Conservation (phyloP, 306 rosid species). For the Begonia loranthoides region DNA sequence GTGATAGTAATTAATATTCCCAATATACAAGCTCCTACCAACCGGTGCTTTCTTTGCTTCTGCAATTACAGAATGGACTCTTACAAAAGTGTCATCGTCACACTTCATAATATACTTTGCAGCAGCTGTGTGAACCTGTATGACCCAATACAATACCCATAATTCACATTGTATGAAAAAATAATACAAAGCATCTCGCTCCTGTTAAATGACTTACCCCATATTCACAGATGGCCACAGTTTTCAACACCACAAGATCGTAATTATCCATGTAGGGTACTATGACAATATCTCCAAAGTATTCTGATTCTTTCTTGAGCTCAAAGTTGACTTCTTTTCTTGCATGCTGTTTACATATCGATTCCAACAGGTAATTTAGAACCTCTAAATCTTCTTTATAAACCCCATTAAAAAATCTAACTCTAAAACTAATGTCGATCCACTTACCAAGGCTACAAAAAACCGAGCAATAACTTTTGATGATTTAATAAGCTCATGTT, state of each 20-base stretch:
- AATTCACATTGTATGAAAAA: not conserved
- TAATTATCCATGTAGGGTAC: slow-evolving; percentile 98
- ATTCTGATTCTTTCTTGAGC: slow-evolving; percentile 84
- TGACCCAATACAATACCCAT: slow-evolving; percentile 13
- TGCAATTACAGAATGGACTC: slow-evolving; percentile 44
- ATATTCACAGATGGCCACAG: slow-evolving; percentile 88
- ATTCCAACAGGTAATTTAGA: slow-evolving; percentile 11
- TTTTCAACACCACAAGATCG: slow-evolving; percentile 90
- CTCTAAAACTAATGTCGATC: too few relatives aligned
- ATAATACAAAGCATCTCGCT: not conserved
- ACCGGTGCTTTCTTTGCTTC: slow-evolving; percentile 32
- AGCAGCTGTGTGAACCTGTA: slow-evolving; percentile 52
- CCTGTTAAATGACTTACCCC: slow-evolving; percentile 51
- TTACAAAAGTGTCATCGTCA: slow-evolving; percentile 92
- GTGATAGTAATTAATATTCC: slow-evolving; percentile 84
- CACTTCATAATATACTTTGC: slow-evolving; percentile 86
- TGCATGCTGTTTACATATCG: slow-evolving; percentile 41
- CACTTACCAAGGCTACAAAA: slow-evolving; percentile 85
- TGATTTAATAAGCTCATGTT: slow-evolving; percentile 56
- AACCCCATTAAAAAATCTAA: not conserved
- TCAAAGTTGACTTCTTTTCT: slow-evolving; percentile 60
- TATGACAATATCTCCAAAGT: slow-evolving; percentile 77
- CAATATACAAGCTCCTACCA: slow-evolving; percentile 58
- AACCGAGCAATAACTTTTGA: slow-evolving; percentile 76
- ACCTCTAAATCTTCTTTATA: not conserved